Evolutionary conservation across 192 early-diverging fungal genomes (phyloP).

Genomic region (Lunasporangiospora selenospora): DNA sequence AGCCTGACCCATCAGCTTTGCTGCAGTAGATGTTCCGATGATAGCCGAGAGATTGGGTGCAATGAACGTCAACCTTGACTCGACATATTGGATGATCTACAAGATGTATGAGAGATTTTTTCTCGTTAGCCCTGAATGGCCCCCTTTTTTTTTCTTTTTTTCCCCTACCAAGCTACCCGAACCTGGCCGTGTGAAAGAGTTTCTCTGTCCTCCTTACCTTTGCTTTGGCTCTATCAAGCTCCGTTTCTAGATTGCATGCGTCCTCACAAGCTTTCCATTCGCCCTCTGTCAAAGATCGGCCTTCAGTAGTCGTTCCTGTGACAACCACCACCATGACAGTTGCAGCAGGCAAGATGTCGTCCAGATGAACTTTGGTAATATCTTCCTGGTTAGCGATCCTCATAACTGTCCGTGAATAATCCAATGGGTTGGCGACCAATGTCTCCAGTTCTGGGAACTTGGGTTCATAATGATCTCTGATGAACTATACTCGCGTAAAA

Average conservation of each 20-base stretch:
- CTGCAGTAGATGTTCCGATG: constrained; percentile 85
- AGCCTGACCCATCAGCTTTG: constrained; percentile 88
- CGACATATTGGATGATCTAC: constrained; percentile 88
- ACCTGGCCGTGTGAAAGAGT: no score
- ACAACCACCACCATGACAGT: constrained; percentile 93
- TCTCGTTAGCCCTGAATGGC: no score
- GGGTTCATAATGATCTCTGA: constrained; percentile 88
- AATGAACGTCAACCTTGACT: constrained; percentile 89
- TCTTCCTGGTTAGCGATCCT: constrained; percentile 83
- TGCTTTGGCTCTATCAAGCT: constrained; percentile 73
- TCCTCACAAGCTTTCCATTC: constrained; percentile 73
- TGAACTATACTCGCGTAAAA: constrained; percentile 59
- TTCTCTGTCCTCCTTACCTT: constrained; percentile 59
- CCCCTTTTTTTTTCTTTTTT: no score
- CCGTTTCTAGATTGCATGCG: constrained; percentile 80
- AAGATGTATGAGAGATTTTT: no score
- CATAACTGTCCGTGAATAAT: constrained; percentile 88
- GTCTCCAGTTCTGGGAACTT: constrained; percentile 94
- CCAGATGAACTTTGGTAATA: constrained; percentile 80
- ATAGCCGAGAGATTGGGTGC: constrained; percentile 94
- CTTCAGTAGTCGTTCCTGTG: constrained; percentile 86
- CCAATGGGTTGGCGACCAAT: constrained; percentile 85
- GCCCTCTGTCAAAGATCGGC: constrained; percentile 63
- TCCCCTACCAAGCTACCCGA: no score
- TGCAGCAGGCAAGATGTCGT: constrained; percentile 79